Base-by-base conservation (phyloP, 169 alveolate genomes). In the Plasmodium coatneyi region DNA sequence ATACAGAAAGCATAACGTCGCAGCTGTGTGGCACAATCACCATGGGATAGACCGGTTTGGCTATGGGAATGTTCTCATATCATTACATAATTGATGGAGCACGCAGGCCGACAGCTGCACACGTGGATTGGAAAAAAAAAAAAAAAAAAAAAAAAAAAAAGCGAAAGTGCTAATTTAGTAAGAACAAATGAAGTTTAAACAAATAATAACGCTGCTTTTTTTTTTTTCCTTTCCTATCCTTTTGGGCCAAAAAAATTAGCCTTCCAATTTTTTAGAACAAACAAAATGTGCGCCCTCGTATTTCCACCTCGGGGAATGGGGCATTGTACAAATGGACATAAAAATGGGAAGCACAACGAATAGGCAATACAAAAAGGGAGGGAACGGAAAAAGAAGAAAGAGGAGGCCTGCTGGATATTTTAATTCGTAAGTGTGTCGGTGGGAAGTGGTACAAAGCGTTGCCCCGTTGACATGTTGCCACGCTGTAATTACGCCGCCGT, bases 131-230 rank as follows among this genome's bases (percentile, higher is more conserved):
- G 2, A n/a, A 39, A 39, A 39, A 39, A 56, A 56, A n/a, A 16
- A 56, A 56, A 66, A 66, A 66, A 66, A 66, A 66, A 56, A 56
- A 56, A 56, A 66, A 66, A 66, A 66, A 66, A 66, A 66, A 66
- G 19, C 2, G 0, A 19, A 66, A 19, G 34, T 6, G 34, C 76
- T 19, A 25, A 66, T 66, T 66, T 66, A 66, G 28, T 66, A 0
- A 9, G 12, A 66, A 25, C 76, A 66, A 66, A 66, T 66, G 76
- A 66, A 66, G 34, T 25, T 66, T 66, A 19, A 66, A 19, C 76
- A 46, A 46, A 66, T 66, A 25, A 66, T 7, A 66, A 19, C 14
- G 34, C 36, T 22, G 36, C 34, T 19, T 46, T 46, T 46, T 46
- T 46, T 46, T 3, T 14, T 46, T 43, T 43, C 32, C 12, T 56